Evolutionary conservation across 2,329 filamentous ascomycete genomes (phyloP), one percentile per base, ranked within the genome.

Genomic region (Ilyonectria sp.): DNA sequence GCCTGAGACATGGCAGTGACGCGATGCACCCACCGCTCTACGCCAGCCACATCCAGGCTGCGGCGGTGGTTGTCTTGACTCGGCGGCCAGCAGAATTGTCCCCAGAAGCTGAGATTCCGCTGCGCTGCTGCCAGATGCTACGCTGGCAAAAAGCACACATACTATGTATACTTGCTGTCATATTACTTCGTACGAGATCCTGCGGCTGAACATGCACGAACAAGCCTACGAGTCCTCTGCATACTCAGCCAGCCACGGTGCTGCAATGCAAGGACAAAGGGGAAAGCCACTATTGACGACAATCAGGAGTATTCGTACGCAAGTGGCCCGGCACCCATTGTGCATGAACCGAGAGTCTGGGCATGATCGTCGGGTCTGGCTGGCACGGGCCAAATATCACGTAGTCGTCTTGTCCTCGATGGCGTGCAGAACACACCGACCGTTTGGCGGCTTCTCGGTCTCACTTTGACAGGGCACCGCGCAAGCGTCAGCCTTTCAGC

Each of bases 381-480:
- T 56, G 60, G 49, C 60, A 63, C 60, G 60, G 64, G 40, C 64
- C 64, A 29, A 63, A 55, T 43, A 49, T 43, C 57, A 57, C 57
- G 53, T 53, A 37, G 63, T 61, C 52, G 53, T 55, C 37, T 37
- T 40, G 43, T 40, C 29, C 23, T 56, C 60, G 54, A 67, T 67
- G 60, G 60, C 55, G 64, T 63, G 64, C 64, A 65, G 63, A 35
- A 67, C 37, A 59, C 64, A 58, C 47, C 49, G 49, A 54, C 55
- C 43, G 33, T 57, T 55, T 52, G 65, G 60, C 26, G 50, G 54
- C 60, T 49, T 56, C 43, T 31, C 29, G 19, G 35, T 23, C 31
- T 49, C 29, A 23, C 31, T 53, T 47, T 49, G 33, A 40, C 37
- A 50, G 37, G 56, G 35, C 50, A 37, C 50, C 29, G 35, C 52